phyloP scores from a whole-genome alignment of 1,139 yeast species.

The Suhomyces bolitotheri region DNA sequence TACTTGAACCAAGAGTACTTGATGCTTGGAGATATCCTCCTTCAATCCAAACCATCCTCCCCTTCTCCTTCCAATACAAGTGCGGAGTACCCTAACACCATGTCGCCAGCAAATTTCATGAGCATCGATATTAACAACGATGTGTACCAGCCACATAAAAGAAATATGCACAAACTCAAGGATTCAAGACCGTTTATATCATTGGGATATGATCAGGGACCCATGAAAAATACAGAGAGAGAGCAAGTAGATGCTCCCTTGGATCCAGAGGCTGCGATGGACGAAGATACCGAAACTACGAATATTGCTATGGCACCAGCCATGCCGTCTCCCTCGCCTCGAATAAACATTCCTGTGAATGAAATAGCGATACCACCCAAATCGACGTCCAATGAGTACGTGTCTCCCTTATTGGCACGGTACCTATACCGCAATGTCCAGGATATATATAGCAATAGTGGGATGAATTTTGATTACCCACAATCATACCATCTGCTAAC shows the following conservation, averaged over 20 bases:
- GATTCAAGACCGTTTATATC: constrained; percentile 43
- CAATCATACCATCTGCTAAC: constrained; percentile 65
- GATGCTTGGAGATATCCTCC: constrained; percentile 56
- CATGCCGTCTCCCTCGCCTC: constrained; percentile 2
- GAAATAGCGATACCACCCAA: constrained; percentile 11
- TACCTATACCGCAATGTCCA: constrained; percentile 63
- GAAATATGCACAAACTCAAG: constrained; percentile 7
- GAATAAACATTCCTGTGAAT: constrained; percentile 13
- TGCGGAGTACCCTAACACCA: constrained; percentile 22
- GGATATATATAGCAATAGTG: constrained; percentile 59
- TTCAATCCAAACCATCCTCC: constrained; percentile 53
- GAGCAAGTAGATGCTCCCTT: constrained; percentile 1
- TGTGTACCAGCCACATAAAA: constrained; percentile 14
- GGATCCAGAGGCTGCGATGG: constrained; percentile 3
- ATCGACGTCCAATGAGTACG: constrained; percentile 34
- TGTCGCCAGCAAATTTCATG: constrained; percentile 18
- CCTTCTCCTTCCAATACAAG: constrained; percentile 43
- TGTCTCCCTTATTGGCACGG: constrained; percentile 59
- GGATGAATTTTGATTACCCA: constrained; percentile 65
- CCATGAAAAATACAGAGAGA: neutral
- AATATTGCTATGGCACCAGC: constrained; percentile 2
- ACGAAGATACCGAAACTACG: neutral
- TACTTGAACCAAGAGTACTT: constrained; percentile 57
- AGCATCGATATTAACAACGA: constrained; percentile 8
- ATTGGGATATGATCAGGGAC: constrained; percentile 28